Evolutionary conservation across 805 yeast genomes (phyloP).

Genomic region (Candida ipomoeae): DNA sequence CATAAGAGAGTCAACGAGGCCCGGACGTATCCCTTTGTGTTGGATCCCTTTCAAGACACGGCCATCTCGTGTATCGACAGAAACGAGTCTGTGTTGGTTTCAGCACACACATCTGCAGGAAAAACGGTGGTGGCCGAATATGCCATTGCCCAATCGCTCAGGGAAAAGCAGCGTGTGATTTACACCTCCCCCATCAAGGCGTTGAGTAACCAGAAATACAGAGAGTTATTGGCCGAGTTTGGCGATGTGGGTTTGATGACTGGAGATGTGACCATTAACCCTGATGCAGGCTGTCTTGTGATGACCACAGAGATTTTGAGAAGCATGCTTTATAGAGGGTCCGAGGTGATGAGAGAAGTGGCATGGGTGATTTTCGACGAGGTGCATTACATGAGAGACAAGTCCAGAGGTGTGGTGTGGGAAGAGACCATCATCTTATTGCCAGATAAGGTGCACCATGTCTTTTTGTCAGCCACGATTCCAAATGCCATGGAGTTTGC

Average conservation of each 20-base stretch:
- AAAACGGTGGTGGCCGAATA: constrained; percentile 96
- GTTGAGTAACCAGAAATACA: constrained; percentile 86
- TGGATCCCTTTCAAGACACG: constrained; percentile 98
- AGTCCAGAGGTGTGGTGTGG: constrained; percentile 99
- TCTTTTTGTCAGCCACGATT: constrained; percentile 90
- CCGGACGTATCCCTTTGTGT: constrained; percentile 81
- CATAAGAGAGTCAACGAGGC: constrained; percentile 80
- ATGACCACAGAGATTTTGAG: constrained; percentile 99
- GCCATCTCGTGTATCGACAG: constrained; percentile 95
- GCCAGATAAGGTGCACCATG: constrained; percentile 95
- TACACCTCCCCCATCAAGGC: constrained; percentile 96
- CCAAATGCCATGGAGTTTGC: constrained; percentile 99
- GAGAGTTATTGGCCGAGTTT: constrained; percentile 88
- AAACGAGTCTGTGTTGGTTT: constrained; percentile 88
- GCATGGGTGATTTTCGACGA: constrained; percentile 99
- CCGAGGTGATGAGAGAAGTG: constrained; percentile 97
- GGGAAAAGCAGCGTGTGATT: constrained; percentile 89
- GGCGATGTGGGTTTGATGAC: constrained; percentile 98
- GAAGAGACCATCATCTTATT: constrained; percentile 94
- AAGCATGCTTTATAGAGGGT: constrained; percentile 95
- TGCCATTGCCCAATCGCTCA: constrained; percentile 91
- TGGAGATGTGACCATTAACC: constrained; percentile 97
- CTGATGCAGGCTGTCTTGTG: constrained; percentile 96
- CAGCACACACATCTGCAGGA: constrained; percentile 98
- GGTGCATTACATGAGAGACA: constrained; percentile 97